Evolutionary conservation across 441 rosid species (phyloP).

Genomic region (Bruguiera hainesii): DNA sequence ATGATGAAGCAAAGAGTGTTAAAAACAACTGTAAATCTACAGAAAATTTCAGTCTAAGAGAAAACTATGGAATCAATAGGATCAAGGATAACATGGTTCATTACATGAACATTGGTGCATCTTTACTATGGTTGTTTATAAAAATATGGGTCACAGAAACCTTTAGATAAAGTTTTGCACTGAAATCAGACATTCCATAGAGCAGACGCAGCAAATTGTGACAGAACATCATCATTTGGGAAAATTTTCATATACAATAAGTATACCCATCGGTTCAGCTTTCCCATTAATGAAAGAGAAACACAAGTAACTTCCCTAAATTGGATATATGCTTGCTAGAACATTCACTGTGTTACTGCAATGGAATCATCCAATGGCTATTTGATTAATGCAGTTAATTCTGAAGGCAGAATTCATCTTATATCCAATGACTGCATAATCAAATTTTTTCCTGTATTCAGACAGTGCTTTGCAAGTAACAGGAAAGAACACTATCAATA

Average conservation of each 20-base stretch:
- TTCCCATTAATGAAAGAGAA: background rate
- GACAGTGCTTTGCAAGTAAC: background rate
- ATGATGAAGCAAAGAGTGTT: background rate
- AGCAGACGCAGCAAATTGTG: background rate
- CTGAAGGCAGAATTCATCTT: too few species aligned
- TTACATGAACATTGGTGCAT: background rate
- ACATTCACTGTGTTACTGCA: background rate
- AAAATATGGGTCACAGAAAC: background rate
- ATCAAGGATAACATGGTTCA: background rate
- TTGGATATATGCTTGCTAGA: conserved; percentile 2
- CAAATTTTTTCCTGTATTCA: too few species aligned
- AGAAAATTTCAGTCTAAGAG: background rate
- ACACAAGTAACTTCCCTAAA: background rate
- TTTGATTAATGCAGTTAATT: too few species aligned
- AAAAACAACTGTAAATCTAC: background rate
- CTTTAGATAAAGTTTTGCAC: background rate
- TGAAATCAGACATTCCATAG: background rate
- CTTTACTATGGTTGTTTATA: background rate
- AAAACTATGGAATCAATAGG: too few species aligned
- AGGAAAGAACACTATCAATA: background rate
- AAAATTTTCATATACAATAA: background rate
- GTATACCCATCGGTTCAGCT: background rate
- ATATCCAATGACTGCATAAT: too few species aligned
- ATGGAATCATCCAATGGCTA: background rate
- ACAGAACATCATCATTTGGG: background rate